Base-by-base conservation (phyloP, 371 early-diverging fungal species). In the Mortierella sp. region DNA sequence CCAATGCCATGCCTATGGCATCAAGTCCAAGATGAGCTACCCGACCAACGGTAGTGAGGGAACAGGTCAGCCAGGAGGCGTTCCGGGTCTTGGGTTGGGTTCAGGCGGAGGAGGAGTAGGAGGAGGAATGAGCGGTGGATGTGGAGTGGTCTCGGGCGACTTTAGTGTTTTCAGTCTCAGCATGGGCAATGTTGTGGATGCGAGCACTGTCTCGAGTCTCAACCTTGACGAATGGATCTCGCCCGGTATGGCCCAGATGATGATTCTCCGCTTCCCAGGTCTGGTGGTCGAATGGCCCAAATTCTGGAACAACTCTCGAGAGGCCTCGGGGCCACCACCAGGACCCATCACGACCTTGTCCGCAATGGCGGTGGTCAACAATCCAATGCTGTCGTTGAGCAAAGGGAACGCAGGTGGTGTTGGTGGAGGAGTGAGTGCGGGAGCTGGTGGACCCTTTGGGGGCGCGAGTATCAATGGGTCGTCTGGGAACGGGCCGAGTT, bases 241-340 rank as follows among this genome's bases (percentile, higher is more conserved):
- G 4, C 76, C 79, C 1, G 83, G 83, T 5, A 82, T 82, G 83
- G 83, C 83, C 0, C 83, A 82, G 52, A 82, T 82, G 83, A 82
- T 82, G 83, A 77, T 79, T 71, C 74, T 77, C 11, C 85, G 80
- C 19, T 79, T 85, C 48, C 85, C 85, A 11, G 80, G 80, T 14
- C 41, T 85, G 45, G 77, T 80, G 4, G 77, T 80, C 26, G 85
- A 85, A 47, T 85, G 85, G 85, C 85, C 85, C 2, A 85, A 85
- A 39, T 85, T 80, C 68, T 85, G 85, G 85, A 85, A 85, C 58
- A 82, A 82, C 63, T 74, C 83, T 22, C 63, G 83, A 22, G 83
- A 82, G 50, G 61, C 73, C 0, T 74, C 69, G 11, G 83, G 83
- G 0, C 83, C 83, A 14, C 83, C 83, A 8, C 83, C 83, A 11